A percentile compares a stretch with the other conserved stretches of the same genome.
Conservation (phyloP, 768 basidiomycete species). For the Hypholoma fasciculare region DNA sequence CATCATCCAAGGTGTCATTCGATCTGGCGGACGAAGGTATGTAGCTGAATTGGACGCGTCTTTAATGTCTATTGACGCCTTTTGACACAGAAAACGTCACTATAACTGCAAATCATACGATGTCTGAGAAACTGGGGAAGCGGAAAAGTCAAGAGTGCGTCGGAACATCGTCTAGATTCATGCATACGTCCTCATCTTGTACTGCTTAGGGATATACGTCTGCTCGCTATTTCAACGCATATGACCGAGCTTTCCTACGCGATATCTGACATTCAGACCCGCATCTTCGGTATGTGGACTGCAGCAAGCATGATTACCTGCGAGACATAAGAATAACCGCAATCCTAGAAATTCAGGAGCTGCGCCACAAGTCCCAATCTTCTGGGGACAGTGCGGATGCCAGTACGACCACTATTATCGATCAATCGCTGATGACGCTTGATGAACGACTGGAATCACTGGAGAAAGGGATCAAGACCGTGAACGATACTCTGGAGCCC, state of each 20-base stretch:
- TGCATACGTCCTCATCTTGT: slow-evolving; percentile 16
- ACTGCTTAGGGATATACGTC: slow-evolving; percentile 61
- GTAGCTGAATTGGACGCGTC: slow-evolving; percentile 20
- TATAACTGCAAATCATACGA: slow-evolving; percentile 55
- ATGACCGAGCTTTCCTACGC: slow-evolving; percentile 87
- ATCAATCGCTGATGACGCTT: slow-evolving; percentile 76
- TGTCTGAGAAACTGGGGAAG: slow-evolving; percentile 48
- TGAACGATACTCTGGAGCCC: slow-evolving; percentile 68
- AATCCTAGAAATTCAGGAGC: slow-evolving; percentile 81
- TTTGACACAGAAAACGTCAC: slow-evolving; percentile 64
- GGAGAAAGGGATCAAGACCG: slow-evolving; percentile 66
- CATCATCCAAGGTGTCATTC: slow-evolving; percentile 58
- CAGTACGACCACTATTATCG: slow-evolving; percentile 68
- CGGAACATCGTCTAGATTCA: slow-evolving; percentile 15
- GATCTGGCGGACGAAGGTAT: slow-evolving; percentile 66
- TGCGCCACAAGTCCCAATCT: slow-evolving; percentile 83
- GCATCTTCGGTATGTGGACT: slow-evolving; percentile 75
- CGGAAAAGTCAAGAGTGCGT: slow-evolving; percentile 72
- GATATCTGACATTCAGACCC: slow-evolving; percentile 88
- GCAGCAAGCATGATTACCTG: slow-evolving; percentile 1
- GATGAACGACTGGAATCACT: slow-evolving; percentile 79
- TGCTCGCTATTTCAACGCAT: slow-evolving; percentile 79
- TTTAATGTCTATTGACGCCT: slow-evolving; percentile 10
- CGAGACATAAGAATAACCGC: neutral
- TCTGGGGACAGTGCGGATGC: slow-evolving; percentile 53